These are phyloP conservation scores for Pleurotus platypus DNA, from an alignment of 768 basidiomycete genomes.

Conservation along the genomic window DNA sequence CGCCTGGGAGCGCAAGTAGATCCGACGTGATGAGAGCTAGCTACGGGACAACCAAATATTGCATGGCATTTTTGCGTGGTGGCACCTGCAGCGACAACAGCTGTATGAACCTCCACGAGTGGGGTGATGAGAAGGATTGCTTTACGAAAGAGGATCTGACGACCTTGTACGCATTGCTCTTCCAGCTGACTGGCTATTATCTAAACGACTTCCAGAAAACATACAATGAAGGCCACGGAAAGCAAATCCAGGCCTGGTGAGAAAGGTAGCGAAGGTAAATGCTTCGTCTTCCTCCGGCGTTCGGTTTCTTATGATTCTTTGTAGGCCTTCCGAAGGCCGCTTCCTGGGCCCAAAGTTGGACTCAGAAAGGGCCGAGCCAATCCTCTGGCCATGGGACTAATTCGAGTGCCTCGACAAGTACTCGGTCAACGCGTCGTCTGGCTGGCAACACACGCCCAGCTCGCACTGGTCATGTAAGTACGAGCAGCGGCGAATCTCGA, in stretches of 20 bases:
- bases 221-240: slow-evolving; percentile 89
- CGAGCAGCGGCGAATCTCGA: slow-evolving; percentile 27
- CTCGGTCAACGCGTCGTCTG: slow-evolving; percentile 41
- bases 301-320: slow-evolving; percentile 5
- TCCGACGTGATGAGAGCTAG: slow-evolving; percentile 85
- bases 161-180: slow-evolving; percentile 59
- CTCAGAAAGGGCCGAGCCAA: slow-evolving; percentile 1
- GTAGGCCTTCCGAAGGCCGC: slow-evolving; percentile 63
- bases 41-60: slow-evolving; percentile 96
- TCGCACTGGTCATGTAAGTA: slow-evolving; percentile 21
- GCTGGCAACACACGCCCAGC: slow-evolving; percentile 41
- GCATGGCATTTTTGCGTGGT: slow-evolving; percentile 90
- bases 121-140: slow-evolving; percentile 98
- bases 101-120: slow-evolving; percentile 95
- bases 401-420: slow-evolving; percentile 19
- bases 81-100: slow-evolving; percentile 79
- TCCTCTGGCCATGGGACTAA: background rate
- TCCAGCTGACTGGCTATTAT: slow-evolving; percentile 8
- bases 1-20: slow-evolving; percentile 78
- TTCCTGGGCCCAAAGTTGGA: slow-evolving; percentile 51
- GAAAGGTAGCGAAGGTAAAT: slow-evolving; percentile 58
- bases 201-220: slow-evolving; percentile 55
- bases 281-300: slow-evolving; percentile 12
- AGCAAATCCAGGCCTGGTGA: slow-evolving; percentile 54
- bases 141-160: slow-evolving; percentile 96